Conservation (phyloP, 179 eudicot genomes). For the Sideroxylon spinosum region DNA sequence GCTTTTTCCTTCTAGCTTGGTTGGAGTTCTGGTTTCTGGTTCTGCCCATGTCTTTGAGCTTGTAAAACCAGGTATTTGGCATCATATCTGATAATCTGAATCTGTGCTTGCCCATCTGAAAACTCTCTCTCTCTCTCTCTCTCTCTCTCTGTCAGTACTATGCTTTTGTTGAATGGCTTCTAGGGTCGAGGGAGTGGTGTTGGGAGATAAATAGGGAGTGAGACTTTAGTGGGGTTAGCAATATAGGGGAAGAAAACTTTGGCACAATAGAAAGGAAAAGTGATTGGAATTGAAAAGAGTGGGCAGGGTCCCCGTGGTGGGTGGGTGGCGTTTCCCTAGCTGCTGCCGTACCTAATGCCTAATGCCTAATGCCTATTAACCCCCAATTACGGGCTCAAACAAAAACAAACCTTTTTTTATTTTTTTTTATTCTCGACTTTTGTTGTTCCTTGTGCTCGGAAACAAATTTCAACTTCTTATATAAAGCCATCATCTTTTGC, state of each 20-base stretch:
- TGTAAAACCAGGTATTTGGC: conserved; percentile 86
- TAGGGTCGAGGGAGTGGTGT: neutral
- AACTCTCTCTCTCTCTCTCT: conserved; percentile 11
- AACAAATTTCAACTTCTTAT: no score
- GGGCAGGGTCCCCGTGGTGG: no score
- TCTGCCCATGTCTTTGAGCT: conserved; percentile 52
- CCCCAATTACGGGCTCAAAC: no score
- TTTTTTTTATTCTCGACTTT: no score
- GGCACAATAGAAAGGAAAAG: neutral
- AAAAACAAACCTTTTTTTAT: no score
- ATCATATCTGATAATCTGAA: conserved; percentile 67
- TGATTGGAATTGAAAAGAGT: neutral
- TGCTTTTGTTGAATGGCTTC: no score
- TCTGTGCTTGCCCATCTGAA: conserved; percentile 65
- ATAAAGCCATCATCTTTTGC: no score
- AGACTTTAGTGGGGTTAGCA: neutral
- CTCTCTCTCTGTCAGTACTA: neutral
- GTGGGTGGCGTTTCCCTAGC: no score
- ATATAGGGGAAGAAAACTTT: neutral
- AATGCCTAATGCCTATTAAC: no score
- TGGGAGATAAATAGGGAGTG: neutral
- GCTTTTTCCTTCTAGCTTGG: conserved; percentile 21
- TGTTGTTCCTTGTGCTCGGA: no score
- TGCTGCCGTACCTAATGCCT: no score
- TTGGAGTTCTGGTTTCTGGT: conserved; percentile 14